These are phyloP conservation scores for Ophiostoma sp. DNA, from an alignment of 2,329 filamentous ascomycete genomes.

Conservation along the genomic window DNA sequence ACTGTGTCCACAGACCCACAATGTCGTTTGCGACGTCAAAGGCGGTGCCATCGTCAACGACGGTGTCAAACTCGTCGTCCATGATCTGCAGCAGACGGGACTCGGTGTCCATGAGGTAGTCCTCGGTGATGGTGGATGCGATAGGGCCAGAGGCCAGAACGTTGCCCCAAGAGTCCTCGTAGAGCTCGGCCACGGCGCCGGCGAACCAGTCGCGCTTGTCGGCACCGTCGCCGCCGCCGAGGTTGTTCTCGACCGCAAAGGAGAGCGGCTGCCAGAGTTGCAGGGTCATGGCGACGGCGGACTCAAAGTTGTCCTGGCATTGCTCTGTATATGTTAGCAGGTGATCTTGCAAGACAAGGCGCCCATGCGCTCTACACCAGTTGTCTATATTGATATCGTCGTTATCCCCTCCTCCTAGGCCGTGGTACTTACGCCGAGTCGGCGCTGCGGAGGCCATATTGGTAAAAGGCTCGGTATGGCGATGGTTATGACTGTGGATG, in stretches of 20 bases:
- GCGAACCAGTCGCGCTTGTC: slow-evolving; percentile 98
- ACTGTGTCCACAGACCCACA: slow-evolving; percentile 59
- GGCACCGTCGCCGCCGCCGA: slow-evolving; percentile 74
- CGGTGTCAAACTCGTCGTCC: slow-evolving; percentile 91
- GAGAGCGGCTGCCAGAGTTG: slow-evolving; percentile 84
- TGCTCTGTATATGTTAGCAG: slow-evolving; percentile 38
- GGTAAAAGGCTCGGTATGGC: not conserved
- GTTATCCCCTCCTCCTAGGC: not conserved
- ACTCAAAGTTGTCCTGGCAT: slow-evolving; percentile 68
- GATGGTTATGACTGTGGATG: not conserved
- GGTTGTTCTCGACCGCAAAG: slow-evolving; percentile 78
- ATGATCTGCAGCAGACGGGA: slow-evolving; percentile 81
- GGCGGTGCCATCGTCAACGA: slow-evolving; percentile 83
- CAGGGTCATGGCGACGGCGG: slow-evolving; percentile 76
- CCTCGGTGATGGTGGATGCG: slow-evolving; percentile 33
- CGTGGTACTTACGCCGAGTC: slow-evolving; percentile 17
- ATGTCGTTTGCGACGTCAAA: slow-evolving; percentile 68
- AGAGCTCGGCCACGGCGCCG: slow-evolving; percentile 76
- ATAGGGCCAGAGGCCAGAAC: slow-evolving; percentile 28
- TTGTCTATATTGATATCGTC: not conserved
- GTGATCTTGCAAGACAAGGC: not conserved
- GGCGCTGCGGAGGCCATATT: slow-evolving; percentile 19
- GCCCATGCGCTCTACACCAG: not conserved
- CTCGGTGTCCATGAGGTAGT: slow-evolving; percentile 74
- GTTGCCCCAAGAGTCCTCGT: slow-evolving; percentile 38